A percentile compares a stretch with the other conserved stretches of the same genome.
Evolutionary conservation across 306 rosid genomes (phyloP).

Genomic region (Trifolium repens): DNA sequence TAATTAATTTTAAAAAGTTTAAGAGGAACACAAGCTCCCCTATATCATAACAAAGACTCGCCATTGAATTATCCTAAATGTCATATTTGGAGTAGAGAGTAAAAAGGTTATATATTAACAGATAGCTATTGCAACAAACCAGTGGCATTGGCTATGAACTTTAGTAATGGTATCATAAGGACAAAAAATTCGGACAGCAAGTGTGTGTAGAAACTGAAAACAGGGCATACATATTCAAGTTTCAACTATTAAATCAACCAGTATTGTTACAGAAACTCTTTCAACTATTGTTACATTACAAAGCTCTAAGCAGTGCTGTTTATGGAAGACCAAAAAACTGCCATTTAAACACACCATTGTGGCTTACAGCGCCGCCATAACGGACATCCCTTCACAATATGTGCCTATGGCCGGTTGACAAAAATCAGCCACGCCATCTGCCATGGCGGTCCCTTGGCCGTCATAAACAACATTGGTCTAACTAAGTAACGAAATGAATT

Average conservation of each 20-base stretch:
- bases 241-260: slow-evolving; percentile 28
- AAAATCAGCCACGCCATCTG: not conserved
- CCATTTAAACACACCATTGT: not conserved
- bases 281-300: not conserved
- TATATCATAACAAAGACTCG: not conserved
- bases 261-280: not conserved
- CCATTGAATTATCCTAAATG: not conserved
- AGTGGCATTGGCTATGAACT: slow-evolving; percentile 17
- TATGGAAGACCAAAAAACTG: not conserved
- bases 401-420: not conserved
- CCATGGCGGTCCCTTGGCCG: not conserved
- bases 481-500: not conserved
- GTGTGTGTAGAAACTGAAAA: slow-evolving; percentile 14
- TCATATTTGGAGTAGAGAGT: slow-evolving; percentile 20
- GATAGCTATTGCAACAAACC: not conserved
- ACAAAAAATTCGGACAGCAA: not conserved
- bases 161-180: not conserved
- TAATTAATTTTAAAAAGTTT: not conserved
- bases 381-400: not conserved
- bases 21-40: not conserved
- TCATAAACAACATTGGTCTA: not conserved
- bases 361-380: not conserved
- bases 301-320: not conserved
- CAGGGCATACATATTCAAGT: slow-evolving; percentile 13
- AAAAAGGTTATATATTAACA: slow-evolving; percentile 1